A percentile compares a stretch with the other conserved stretches of the same genome.
These are phyloP conservation scores for Penicillium sp. DNA, from an alignment of 2,329 filamentous ascomycete species.

Conservation along the genomic window DNA sequence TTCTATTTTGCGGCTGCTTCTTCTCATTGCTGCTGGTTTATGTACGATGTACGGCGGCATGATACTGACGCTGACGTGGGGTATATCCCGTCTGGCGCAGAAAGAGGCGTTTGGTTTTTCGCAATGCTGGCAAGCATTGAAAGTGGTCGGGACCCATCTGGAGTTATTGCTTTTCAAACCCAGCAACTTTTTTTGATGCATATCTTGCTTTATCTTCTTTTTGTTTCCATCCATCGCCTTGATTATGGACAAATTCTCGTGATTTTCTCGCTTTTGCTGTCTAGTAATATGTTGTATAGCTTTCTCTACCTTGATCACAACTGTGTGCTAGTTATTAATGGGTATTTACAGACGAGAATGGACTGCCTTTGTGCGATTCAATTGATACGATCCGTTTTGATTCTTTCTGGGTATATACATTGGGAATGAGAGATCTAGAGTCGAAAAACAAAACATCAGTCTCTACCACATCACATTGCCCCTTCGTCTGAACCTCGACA, in stretches of 20 bases:
- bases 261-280: neutral
- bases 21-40: conserved; percentile 5
- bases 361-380: neutral
- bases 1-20: neutral
- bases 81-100: conserved; percentile 8
- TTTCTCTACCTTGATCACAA: neutral
- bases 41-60: conserved; percentile 19
- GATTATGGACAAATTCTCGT: neutral
- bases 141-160: conserved; percentile 1
- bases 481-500: neutral
- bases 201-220: conserved; percentile 2
- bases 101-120: conserved; percentile 19
- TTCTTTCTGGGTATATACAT: conserved; percentile 6
- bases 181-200: neutral
- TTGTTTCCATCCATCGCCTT: neutral
- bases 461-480: neutral
- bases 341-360: neutral
- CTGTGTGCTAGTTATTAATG: neutral
- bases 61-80: conserved; percentile 7
- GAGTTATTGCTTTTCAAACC: conserved; percentile 3
- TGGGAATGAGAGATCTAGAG: neutral
- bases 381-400: neutral
- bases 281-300: neutral
- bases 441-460: neutral
- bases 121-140: conserved; percentile 15